Evolutionary conservation across 257 asterid species (phyloP).

Genomic region (Solanum clarkiae): DNA sequence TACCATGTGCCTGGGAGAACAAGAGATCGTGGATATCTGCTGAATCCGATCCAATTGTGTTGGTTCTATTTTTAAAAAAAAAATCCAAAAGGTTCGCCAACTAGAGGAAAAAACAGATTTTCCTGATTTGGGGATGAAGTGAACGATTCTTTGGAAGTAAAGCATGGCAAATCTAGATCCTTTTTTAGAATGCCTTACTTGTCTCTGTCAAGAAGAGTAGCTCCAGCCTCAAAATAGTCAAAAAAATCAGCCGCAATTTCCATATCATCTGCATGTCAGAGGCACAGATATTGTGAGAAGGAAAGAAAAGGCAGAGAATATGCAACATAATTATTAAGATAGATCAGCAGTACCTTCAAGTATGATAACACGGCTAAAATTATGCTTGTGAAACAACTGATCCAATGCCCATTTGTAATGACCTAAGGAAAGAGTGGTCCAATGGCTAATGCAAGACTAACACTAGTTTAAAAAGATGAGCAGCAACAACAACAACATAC

Average conservation of each 20-base stretch:
- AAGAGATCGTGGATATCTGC: background rate
- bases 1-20: background rate
- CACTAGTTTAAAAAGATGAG: background rate
- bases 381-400: conserved; percentile 76
- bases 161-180: background rate
- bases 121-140: background rate
- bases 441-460: background rate
- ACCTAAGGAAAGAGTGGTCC: conserved; percentile 30
- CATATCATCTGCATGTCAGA: conserved; percentile 80
- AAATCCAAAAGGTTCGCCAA: background rate
- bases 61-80: background rate
- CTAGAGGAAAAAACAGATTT: background rate
- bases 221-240: conserved; percentile 93
- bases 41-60: background rate
- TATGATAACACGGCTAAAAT: conserved; percentile 80
- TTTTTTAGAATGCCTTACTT: conserved; percentile 40
- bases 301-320: conserved; percentile 10
- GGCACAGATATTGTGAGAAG: conserved; percentile 8
- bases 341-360: conserved; percentile 66
- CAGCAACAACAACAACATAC: too few species aligned
- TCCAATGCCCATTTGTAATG: conserved; percentile 99
- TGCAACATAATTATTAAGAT: conserved; percentile 1
- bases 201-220: conserved; percentile 81
- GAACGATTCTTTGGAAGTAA: background rate
- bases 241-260: conserved; percentile 97